These are phyloP conservation scores for Baudoinia panamericana DNA, from an alignment of 495 filamentous ascomycete species.

Conservation along the genomic window DNA sequence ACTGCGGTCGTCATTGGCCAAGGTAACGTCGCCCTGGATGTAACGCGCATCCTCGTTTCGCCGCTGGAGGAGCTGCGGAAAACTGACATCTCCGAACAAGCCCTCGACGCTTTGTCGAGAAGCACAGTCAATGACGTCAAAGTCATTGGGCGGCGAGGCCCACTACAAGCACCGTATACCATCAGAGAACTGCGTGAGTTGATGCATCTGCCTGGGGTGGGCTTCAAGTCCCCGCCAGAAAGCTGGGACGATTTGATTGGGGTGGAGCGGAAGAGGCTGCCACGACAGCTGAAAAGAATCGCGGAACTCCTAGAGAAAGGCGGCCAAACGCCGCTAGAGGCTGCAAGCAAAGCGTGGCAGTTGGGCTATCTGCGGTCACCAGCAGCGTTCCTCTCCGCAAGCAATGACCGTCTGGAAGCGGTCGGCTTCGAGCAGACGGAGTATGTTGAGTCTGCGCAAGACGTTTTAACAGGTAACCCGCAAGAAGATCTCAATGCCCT, in stretches of 20 bases:
- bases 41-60: constrained; percentile 73
- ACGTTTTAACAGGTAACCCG: constrained; percentile 35
- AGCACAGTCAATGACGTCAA: constrained; percentile 69
- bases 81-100: constrained; percentile 79
- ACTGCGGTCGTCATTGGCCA: constrained; percentile 84
- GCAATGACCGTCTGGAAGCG: constrained; percentile 37
- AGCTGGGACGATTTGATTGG: constrained; percentile 41
- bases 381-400: constrained; percentile 45
- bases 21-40: constrained; percentile 91
- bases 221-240: constrained; percentile 54
- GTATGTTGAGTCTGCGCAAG: constrained; percentile 27
- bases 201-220: constrained; percentile 58
- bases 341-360: constrained; percentile 58
- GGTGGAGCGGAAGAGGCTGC: constrained; percentile 45
- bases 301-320: constrained; percentile 70
- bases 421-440: constrained; percentile 56
- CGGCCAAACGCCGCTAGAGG: constrained; percentile 36
- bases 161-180: constrained; percentile 72
- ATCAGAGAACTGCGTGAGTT: constrained; percentile 87
- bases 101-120: constrained; percentile 55
- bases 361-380: constrained; percentile 73
- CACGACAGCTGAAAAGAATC: constrained; percentile 60
- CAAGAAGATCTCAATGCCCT: constrained; percentile 33
- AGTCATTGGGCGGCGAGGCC: constrained; percentile 75
- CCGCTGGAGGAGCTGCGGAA: constrained; percentile 55